phyloP scores from a whole-genome alignment of 345 rosid genomes.

The Salix brachista region DNA sequence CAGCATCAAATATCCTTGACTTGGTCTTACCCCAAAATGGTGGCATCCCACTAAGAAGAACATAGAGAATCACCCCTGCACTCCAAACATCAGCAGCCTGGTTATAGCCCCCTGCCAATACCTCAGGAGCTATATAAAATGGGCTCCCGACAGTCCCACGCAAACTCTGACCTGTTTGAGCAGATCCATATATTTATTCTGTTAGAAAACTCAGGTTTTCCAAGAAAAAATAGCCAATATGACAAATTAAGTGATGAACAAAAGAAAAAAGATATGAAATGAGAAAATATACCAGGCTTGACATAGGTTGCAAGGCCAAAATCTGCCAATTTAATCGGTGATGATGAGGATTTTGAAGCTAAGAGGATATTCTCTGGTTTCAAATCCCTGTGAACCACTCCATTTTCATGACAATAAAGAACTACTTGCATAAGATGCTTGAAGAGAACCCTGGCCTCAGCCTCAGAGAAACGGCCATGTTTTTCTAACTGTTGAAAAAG shows the following conservation, averaged over 20 bases:
- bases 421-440: slow-evolving; percentile 62
- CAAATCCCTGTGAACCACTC: slow-evolving; percentile 64
- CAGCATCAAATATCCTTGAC: slow-evolving; percentile 62
- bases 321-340: slow-evolving; percentile 64
- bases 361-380: slow-evolving; percentile 70
- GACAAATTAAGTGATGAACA: background rate
- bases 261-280: background rate
- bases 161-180: slow-evolving; percentile 48
- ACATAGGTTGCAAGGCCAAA: slow-evolving; percentile 68
- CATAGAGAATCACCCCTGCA: slow-evolving; percentile 67
- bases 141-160: slow-evolving; percentile 73
- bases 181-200: slow-evolving; percentile 6
- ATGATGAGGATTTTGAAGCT: slow-evolving; percentile 51
- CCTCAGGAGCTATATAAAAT: slow-evolving; percentile 74
- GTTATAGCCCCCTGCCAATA: slow-evolving; percentile 56
- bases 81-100: slow-evolving; percentile 77
- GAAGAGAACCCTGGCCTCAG: slow-evolving; percentile 52
- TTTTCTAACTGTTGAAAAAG: slow-evolving; percentile 54
- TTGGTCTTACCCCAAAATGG: slow-evolving; percentile 75
- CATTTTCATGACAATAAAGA: slow-evolving; percentile 57
- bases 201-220: background rate
- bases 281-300: slow-evolving; percentile 41
- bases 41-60: slow-evolving; percentile 60
- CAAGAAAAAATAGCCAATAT: background rate
- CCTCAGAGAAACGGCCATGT: slow-evolving; percentile 52